phyloP scores from a whole-genome alignment of 2,329 filamentous ascomycete species.

The Phaeosphaeria sp. region DNA sequence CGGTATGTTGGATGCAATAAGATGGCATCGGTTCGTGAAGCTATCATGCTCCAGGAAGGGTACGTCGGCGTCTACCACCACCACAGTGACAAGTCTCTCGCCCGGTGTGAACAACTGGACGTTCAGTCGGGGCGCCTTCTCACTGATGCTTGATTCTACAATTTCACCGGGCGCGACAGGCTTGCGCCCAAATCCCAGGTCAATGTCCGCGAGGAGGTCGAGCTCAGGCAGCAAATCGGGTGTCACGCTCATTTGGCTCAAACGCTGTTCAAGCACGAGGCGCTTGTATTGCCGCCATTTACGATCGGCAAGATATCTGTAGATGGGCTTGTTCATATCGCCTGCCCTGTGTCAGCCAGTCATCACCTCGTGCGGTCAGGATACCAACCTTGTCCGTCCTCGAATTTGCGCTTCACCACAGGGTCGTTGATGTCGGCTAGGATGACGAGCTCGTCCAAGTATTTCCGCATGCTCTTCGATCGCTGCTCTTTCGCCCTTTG shows the following conservation, averaged over 20 bases:
- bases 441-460: slow-evolving; percentile 83
- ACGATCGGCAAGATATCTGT: slow-evolving; percentile 83
- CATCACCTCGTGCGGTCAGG: background rate
- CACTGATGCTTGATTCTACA: slow-evolving; percentile 75
- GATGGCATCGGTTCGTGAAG: slow-evolving; percentile 86
- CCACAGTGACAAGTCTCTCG: slow-evolving; percentile 81
- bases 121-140: slow-evolving; percentile 74
- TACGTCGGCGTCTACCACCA: slow-evolving; percentile 88
- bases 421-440: slow-evolving; percentile 95
- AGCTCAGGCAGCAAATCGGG: slow-evolving; percentile 86
- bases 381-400: slow-evolving; percentile 83
- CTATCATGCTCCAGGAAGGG: slow-evolving; percentile 76
- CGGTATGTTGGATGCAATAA: slow-evolving; percentile 77
- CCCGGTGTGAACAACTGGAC: slow-evolving; percentile 87
- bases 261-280: slow-evolving; percentile 80
- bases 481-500: slow-evolving; percentile 69
- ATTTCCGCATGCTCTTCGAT: slow-evolving; percentile 71
- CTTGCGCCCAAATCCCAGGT: slow-evolving; percentile 76
- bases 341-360: slow-evolving; percentile 59
- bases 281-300: slow-evolving; percentile 89
- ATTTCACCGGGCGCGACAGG: slow-evolving; percentile 78
- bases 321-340: slow-evolving; percentile 96
- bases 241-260: slow-evolving; percentile 83
- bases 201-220: slow-evolving; percentile 78
- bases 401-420: slow-evolving; percentile 88